These are phyloP conservation scores for Chionographis japonica DNA, from an alignment of 106 monocot genomes.

Conservation along the genomic window DNA sequence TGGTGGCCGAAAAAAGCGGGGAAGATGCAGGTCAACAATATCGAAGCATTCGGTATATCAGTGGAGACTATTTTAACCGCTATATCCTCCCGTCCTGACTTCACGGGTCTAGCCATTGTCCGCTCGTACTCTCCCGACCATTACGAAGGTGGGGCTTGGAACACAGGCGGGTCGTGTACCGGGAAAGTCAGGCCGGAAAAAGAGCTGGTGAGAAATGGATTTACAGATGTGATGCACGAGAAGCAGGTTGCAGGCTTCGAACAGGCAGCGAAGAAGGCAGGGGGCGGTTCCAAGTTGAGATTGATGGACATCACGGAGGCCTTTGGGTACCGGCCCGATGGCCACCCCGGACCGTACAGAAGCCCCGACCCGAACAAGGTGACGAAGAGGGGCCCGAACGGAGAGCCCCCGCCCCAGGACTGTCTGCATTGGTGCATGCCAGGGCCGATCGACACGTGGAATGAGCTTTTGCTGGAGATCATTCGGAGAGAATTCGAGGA, in stretches of 20 bases:
- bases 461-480: constrained; percentile 39
- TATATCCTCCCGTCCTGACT: constrained; percentile 28
- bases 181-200: constrained; percentile 26
- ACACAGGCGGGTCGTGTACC: constrained; percentile 48
- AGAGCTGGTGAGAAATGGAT: constrained; percentile 25
- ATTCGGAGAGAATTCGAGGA: constrained; percentile 26
- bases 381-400: constrained; percentile 27
- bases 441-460: constrained; percentile 48
- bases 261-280: constrained; percentile 19
- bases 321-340: constrained; percentile 34
- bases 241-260: constrained; percentile 33
- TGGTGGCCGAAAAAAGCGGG: constrained; percentile 31
- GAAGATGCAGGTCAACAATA: constrained; percentile 25
- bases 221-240: constrained; percentile 38
- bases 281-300: constrained; percentile 9
- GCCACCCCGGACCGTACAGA: constrained; percentile 45
- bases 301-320: constrained; percentile 37
- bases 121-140: constrained; percentile 41
- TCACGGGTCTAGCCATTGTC: constrained; percentile 28
- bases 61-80: constrained; percentile 32
- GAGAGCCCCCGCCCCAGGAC: constrained; percentile 39
- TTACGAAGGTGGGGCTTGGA: constrained; percentile 47
- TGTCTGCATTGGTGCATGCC: constrained; percentile 58
- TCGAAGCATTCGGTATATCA: constrained; percentile 34
- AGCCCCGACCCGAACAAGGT: constrained; percentile 39